Evolutionary conservation across 768 basidiomycete genomes (phyloP), one percentile per base, ranked within the genome.

Genomic region (Neoboletus brunneissimus): DNA sequence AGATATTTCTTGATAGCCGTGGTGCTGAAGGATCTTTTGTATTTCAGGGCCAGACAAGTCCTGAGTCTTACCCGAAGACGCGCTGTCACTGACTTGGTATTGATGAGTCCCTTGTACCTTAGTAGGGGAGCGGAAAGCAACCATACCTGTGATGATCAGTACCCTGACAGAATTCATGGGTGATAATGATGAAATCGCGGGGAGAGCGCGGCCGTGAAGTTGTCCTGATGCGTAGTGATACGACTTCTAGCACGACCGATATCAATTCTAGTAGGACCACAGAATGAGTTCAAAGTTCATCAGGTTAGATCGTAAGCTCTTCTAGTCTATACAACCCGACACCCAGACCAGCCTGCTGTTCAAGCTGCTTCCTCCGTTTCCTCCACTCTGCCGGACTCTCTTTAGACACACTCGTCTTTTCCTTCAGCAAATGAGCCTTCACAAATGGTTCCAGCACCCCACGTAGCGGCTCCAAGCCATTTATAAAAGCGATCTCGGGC

Each of bases 271-370:
- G 7, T 15, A 3, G 7, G 23, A 16, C 22, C 22, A 23, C 22
- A 23, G 18, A n/a, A 11, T 3, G 27, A 27, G 45, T 46, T 29
- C 22, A 23, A 20, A 5, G 7, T 15, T 22, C 18, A 2, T 46
- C 43, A n/a, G n/a, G n/a, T n/a, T 74, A 88, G 56, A 89, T 68
- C 34, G 79, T 73, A 60, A 92, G 74, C 63, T 89, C 86, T 62
- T 91, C 89, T 57, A 91, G 65, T 69, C 82, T 84, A 70, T 91
- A 91, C 61, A 84, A 62, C 22, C 87, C 87, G 53, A 89, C 75
- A 34, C 76, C 77, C 53, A 83, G 74, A 31, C 73, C 76, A 20
- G 77, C 76, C 56, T 78, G 80, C 60, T 84, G 81, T 35, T 77
- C 78, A n/a, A 75, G 76, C 59, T 76, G 71, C 68, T 80, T 84